Percentiles rank a stretch among this genome's conserved stretches.
Evolutionary conservation across 163 green algal species (phyloP).

Genomic region (Picocystis sp.): DNA sequence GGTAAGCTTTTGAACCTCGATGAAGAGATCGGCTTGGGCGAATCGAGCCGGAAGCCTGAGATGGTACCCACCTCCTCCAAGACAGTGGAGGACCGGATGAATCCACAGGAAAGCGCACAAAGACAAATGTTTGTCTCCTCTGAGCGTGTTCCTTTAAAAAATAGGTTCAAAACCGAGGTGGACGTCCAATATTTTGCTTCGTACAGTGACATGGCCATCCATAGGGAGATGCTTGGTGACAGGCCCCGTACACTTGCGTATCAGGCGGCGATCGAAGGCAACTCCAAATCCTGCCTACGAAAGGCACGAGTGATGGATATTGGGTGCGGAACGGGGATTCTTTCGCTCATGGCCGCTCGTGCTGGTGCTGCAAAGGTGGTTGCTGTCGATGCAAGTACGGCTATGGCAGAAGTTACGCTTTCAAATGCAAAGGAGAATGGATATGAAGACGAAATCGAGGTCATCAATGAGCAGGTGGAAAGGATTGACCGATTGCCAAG

Average conservation of each 20-base stretch:
- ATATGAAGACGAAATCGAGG: background rate
- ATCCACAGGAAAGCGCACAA: background rate
- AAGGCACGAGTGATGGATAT: background rate
- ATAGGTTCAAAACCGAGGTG: background rate
- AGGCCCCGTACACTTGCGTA: constrained; percentile 2
- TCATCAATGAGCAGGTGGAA: constrained; percentile 5
- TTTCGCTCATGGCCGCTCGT: constrained; percentile 4
- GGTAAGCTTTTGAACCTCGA: background rate
- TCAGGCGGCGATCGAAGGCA: constrained; percentile 1
- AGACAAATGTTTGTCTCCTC: background rate
- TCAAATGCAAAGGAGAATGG: constrained; percentile 4
- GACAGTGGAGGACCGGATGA: background rate
- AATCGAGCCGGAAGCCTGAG: background rate
- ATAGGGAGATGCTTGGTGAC: constrained; percentile 7
- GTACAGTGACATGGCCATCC: constrained; percentile 5
- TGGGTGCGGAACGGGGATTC: constrained; percentile 3
- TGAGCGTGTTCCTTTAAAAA: background rate
- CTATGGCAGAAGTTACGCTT: background rate
- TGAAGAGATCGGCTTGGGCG: background rate
- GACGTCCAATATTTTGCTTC: constrained; percentile 7
- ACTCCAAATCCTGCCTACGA: background rate
- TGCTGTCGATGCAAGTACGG: background rate
- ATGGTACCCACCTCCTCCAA: background rate
- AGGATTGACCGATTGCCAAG: background rate
- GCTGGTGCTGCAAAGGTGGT: background rate